phyloP scores from a whole-genome alignment of 164 flowering plant genomes.

The Vitis riparia region DNA sequence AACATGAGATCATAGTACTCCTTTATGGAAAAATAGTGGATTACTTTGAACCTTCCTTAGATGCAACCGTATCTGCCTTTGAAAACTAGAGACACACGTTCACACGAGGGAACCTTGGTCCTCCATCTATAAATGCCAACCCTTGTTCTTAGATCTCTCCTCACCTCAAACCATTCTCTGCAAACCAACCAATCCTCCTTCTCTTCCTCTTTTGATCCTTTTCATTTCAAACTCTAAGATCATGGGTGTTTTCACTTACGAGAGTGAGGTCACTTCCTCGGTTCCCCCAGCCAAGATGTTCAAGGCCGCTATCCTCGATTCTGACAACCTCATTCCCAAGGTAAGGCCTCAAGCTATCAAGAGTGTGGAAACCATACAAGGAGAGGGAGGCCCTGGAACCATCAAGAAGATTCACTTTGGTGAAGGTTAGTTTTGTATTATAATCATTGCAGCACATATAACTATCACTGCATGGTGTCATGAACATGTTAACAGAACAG shows the following conservation, averaged over 20 bases:
- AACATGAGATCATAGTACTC: too few species aligned
- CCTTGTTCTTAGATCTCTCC: too few species aligned
- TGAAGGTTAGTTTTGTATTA: constrained; percentile 11
- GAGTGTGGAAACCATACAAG: constrained; percentile 19
- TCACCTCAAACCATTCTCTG: too few species aligned
- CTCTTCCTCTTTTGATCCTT: neutral
- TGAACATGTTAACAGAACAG: neutral
- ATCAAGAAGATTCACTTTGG: constrained; percentile 10
- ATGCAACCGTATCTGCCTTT: too few species aligned
- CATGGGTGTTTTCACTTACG: constrained; percentile 34
- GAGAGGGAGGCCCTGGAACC: constrained; percentile 28
- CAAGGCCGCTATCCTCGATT: constrained; percentile 36
- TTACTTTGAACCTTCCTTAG: too few species aligned
- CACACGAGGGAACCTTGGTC: neutral
- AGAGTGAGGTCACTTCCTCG: constrained; percentile 6
- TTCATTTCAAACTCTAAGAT: too few species aligned
- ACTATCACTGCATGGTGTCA: too few species aligned
- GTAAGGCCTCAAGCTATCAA: constrained; percentile 21
- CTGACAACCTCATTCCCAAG: constrained; percentile 34
- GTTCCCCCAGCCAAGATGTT: constrained; percentile 35
- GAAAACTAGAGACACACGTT: too few species aligned
- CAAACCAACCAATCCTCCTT: too few species aligned
- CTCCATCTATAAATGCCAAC: constrained; percentile 2
- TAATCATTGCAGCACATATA: too few species aligned
- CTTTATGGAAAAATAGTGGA: too few species aligned